Evolutionary conservation across 768 basidiomycete genomes (phyloP).

Genomic region (Serendipita sp.): DNA sequence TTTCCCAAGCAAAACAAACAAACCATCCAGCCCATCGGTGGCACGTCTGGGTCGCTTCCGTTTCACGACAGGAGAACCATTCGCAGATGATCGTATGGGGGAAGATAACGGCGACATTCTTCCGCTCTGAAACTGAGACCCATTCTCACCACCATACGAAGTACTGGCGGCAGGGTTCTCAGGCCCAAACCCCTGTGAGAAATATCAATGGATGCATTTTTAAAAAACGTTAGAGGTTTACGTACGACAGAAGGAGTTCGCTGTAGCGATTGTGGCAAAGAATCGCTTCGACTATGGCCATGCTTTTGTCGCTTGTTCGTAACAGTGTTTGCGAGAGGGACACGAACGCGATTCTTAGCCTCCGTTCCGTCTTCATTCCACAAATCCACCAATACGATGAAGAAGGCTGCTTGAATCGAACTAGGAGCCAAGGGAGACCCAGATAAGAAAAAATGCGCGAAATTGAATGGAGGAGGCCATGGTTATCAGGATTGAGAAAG

Average conservation of each 20-base stretch:
- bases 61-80: background rate
- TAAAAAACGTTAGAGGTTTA: too few species aligned
- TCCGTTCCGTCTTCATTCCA: slow-evolving; percentile 72
- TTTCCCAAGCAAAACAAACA: background rate
- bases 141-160: background rate
- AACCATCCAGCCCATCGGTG: background rate
- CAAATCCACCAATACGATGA: slow-evolving; percentile 82
- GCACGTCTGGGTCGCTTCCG: background rate
- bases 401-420: slow-evolving; percentile 74
- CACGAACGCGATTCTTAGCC: slow-evolving; percentile 80
- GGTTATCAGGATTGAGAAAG: too few species aligned
- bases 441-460: background rate
- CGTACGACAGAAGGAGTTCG: background rate
- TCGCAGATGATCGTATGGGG: background rate
- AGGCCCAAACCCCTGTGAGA: too few species aligned
- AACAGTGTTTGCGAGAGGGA: slow-evolving; percentile 44
- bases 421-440: slow-evolving; percentile 30
- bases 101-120: background rate
- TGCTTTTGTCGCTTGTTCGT: slow-evolving; percentile 8
- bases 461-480: too few species aligned
- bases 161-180: too few species aligned
- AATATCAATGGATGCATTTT: too few species aligned
- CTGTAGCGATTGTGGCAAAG: background rate
- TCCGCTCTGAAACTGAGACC: background rate
- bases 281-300: background rate